Base-by-base conservation (phyloP, 1,284 basidiomycete genomes). In the Meira miltonrushii region DNA sequence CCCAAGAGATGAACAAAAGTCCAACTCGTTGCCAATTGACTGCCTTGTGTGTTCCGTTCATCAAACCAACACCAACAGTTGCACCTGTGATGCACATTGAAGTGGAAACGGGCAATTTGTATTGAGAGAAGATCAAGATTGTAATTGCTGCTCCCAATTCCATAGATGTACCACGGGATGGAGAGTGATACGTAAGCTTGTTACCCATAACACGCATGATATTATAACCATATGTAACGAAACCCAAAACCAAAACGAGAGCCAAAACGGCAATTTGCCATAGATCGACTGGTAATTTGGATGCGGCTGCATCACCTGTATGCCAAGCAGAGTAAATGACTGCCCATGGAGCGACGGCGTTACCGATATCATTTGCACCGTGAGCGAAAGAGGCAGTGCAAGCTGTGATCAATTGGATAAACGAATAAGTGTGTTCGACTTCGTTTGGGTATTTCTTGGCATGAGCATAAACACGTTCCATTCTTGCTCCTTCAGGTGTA, bases 331-430 rank as follows among this genome's bases (percentile, higher is more conserved):
- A 54, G 57, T 74, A 76, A 43, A 76, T 76, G 23, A 68, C 74
- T 1, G 81, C 77, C 72, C 78, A 81, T n/a, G 81, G 81, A 33
- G 78, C 81, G 59, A 81, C 78, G 11, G 80, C 79, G 68, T 82
- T 82, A 17, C 68, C 62, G 12, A 79, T 64, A 44, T 77, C 72
- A 60, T 72, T 71, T 46, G 69, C 62, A 39, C 80, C 81, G 69
- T 82, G 81, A 15, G 81, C 81, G 63, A 82, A 83, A 13, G 80
- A 81, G 54, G 80, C 80, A 58, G 79, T 81, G 66, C 81, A 82
- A n/a, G 81, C 81, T 13, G 82, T 82, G 57, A 83, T 59, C 56
- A 82, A 81, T 62, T 83, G 82, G 48, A 83, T 74, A 76, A 82
- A 83, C 19, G 81, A 81, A 78, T 77, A 83, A 37, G 79, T 62